These are phyloP conservation scores for Thielaviopsis cerberus DNA, from an alignment of 2,329 filamentous ascomycete genomes.

Conservation along the genomic window DNA sequence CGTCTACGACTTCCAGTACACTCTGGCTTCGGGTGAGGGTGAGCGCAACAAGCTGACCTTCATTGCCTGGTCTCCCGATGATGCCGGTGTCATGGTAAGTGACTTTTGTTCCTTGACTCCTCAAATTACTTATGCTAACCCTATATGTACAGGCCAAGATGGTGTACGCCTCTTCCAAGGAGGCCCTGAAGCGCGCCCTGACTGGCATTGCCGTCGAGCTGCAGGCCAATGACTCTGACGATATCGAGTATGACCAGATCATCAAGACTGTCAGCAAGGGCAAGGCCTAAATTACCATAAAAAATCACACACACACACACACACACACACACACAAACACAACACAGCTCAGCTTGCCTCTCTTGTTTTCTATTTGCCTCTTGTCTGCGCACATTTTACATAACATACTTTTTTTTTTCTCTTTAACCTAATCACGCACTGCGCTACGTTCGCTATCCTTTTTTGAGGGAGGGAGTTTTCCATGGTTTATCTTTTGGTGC, in stretches of 20 bases:
- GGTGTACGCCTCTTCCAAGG: constrained; percentile 79
- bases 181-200: constrained; percentile 62
- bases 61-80: constrained; percentile 65
- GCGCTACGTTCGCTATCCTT: not conserved
- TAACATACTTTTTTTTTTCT: constrained; percentile 8
- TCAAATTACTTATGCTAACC: constrained; percentile 1
- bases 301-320: too few relatives aligned
- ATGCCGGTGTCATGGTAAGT: constrained; percentile 58
- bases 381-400: not conserved
- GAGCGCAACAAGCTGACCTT: constrained; percentile 62
- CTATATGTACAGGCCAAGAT: constrained; percentile 51
- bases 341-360: not conserved
- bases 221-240: constrained; percentile 68
- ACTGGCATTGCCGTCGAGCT: constrained; percentile 58
- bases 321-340: too few relatives aligned
- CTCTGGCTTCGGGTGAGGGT: constrained; percentile 52
- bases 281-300: constrained; percentile 25
- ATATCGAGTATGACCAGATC: constrained; percentile 61
- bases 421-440: constrained; percentile 5
- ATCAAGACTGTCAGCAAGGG: constrained; percentile 49
- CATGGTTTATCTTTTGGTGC: not conserved
- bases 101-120: not conserved
- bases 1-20: constrained; percentile 71
- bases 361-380: constrained; percentile 8
- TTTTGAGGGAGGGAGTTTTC: not conserved